phyloP scores from a whole-genome alignment of 352 stramenopile genomes.

The Synura sp. region DNA sequence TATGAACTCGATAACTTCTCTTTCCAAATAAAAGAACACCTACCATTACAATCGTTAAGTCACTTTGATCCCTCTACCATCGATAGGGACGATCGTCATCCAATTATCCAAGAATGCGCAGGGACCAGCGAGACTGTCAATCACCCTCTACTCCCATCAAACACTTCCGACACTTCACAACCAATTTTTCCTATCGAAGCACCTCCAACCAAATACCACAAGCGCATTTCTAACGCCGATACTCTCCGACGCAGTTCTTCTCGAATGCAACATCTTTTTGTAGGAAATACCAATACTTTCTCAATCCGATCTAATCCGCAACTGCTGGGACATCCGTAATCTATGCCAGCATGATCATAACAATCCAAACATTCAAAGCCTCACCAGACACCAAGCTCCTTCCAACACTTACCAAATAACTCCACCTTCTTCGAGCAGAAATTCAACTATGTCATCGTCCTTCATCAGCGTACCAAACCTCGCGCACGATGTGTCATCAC shows the following conservation, averaged over 20 bases:
- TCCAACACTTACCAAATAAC: not conserved
- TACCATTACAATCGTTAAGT: constrained; percentile 13
- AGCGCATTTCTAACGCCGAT: constrained; percentile 18
- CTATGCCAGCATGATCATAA: constrained; percentile 21
- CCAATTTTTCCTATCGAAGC: not conserved
- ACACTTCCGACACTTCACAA: not conserved
- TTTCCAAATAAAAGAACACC: constrained; percentile 22
- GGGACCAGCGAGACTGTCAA: not conserved
- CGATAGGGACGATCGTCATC: constrained; percentile 12
- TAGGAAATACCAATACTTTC: constrained; percentile 23
- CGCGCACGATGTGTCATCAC: not conserved
- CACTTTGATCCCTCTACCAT: constrained; percentile 20
- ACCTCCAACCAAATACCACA: constrained; percentile 21
- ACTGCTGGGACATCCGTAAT: constrained; percentile 20
- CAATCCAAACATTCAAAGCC: constrained; percentile 9
- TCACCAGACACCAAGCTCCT: constrained; percentile 16
- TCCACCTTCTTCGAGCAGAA: not conserved
- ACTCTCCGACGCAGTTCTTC: constrained; percentile 13
- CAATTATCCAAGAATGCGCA: constrained; percentile 17
- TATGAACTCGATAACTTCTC: constrained; percentile 13
- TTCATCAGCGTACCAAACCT: not conserved
- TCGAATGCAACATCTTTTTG: not conserved
- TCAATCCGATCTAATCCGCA: constrained; percentile 8
- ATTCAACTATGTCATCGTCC: not conserved
- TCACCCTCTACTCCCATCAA: constrained; percentile 6